Evolutionary conservation across 192 early-diverging fungal genomes (phyloP).

Genomic region (Mortierella antarctica): DNA sequence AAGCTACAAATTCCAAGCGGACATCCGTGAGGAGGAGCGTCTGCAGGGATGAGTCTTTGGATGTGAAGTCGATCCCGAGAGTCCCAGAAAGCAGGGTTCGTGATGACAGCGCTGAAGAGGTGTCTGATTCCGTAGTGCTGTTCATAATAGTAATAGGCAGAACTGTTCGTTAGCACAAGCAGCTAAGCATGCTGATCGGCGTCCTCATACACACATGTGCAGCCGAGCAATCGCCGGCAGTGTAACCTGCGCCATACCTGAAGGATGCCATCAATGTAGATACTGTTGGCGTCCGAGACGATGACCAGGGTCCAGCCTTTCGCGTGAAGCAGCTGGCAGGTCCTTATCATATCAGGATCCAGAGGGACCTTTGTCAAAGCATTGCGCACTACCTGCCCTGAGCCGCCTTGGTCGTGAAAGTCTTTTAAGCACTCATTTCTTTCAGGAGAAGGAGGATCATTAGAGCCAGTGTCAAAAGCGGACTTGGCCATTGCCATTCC

Average conservation of each 20-base stretch:
- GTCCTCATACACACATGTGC: no score
- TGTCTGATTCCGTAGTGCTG: slow-evolving; percentile 39
- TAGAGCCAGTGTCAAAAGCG: background rate
- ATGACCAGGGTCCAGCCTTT: slow-evolving; percentile 35
- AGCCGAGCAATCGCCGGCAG: no score
- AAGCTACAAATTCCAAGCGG: slow-evolving; percentile 58
- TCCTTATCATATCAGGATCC: slow-evolving; percentile 36
- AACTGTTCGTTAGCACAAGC: background rate
- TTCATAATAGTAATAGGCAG: background rate
- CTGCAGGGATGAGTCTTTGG: slow-evolving; percentile 35
- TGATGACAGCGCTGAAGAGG: slow-evolving; percentile 35
- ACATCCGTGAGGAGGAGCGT: slow-evolving; percentile 62
- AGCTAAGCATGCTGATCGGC: no score
- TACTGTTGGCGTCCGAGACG: slow-evolving; percentile 41
- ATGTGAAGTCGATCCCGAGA: slow-evolving; percentile 33
- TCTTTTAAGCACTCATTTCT: slow-evolving; percentile 45
- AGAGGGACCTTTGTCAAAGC: slow-evolving; percentile 32
- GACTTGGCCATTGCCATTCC: background rate
- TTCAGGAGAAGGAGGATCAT: background rate
- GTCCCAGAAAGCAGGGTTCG: slow-evolving; percentile 42
- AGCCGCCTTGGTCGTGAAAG: slow-evolving; percentile 34
- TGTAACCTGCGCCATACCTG: slow-evolving; percentile 6
- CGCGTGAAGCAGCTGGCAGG: slow-evolving; percentile 20
- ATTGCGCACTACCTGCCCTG: slow-evolving; percentile 2
- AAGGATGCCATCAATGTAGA: slow-evolving; percentile 47